A percentile compares a stretch with the other conserved stretches of the same genome.
phyloP scores from a whole-genome alignment of 176 grass and related monocot genomes.

The Echinochloa phyllopogon region DNA sequence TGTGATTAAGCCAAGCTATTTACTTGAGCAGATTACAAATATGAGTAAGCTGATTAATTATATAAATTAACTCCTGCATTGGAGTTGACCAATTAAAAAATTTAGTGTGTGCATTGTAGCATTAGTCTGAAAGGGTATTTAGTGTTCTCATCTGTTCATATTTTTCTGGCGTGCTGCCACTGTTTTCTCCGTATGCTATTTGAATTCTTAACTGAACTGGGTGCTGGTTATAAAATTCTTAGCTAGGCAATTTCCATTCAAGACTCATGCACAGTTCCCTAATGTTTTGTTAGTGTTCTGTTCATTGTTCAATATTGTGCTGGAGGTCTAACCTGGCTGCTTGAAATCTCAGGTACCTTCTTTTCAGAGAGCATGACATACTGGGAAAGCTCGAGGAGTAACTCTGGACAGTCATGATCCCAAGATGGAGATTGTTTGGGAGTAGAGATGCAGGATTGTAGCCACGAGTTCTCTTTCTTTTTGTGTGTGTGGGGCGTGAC shows the following conservation, averaged over 20 bases:
- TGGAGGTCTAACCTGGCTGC: conserved; percentile 23
- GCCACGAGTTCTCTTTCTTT: neutral
- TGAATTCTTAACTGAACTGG: neutral
- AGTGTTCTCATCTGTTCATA: neutral
- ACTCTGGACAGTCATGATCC: neutral
- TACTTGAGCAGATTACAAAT: neutral
- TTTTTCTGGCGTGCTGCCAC: neutral
- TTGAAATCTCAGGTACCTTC: conserved; percentile 48
- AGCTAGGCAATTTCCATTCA: neutral
- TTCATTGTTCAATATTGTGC: neutral
- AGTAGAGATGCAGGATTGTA: conserved; percentile 26
- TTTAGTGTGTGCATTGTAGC: neutral
- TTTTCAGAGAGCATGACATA: conserved; percentile 68
- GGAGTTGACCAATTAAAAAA: neutral
- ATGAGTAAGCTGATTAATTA: neutral
- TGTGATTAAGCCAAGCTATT: neutral
- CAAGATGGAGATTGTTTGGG: neutral
- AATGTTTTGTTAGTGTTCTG: neutral
- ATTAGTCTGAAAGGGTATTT: neutral
- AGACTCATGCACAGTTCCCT: neutral
- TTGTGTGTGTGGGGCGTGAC: neutral
- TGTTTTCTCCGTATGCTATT: neutral
- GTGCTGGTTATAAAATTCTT: neutral
- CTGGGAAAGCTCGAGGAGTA: conserved; percentile 54
- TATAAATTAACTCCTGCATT: neutral